phyloP scores from a whole-genome alignment of 495 filamentous ascomycete species.

The Penicillium mononematosum region DNA sequence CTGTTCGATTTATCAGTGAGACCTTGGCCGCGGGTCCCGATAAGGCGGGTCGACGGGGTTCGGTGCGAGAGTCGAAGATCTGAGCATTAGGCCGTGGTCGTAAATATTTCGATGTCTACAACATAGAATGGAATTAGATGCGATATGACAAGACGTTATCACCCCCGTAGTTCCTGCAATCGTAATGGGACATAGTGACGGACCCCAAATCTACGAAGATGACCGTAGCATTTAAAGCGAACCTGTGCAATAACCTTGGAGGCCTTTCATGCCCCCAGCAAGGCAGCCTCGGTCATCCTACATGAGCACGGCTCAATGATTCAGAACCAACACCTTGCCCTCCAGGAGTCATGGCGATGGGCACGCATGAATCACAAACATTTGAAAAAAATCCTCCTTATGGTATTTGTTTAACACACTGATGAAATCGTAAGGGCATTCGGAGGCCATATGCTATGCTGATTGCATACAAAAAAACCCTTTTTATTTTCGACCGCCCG shows the following conservation, averaged over 20 bases:
- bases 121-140: conserved; percentile 6
- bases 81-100: conserved; percentile 16
- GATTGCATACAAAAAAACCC: conserved; percentile 45
- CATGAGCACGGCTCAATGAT: conserved; percentile 2
- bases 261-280: background rate
- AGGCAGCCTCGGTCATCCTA: background rate
- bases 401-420: conserved; percentile 45
- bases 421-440: conserved; percentile 46
- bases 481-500: conserved; percentile 38
- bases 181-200: background rate
- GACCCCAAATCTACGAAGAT: conserved; percentile 1
- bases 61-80: conserved; percentile 43
- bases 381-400: conserved; percentile 36
- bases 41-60: conserved; percentile 25
- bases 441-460: conserved; percentile 43
- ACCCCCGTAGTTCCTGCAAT: background rate
- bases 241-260: background rate
- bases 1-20: conserved; percentile 62
- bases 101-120: conserved; percentile 10
- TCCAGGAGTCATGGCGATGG: background rate
- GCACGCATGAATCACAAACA: conserved; percentile 14
- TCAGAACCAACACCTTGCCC: background rate
- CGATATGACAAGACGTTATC: background rate
- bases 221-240: background rate
- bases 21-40: conserved; percentile 33